phyloP scores from a whole-genome alignment of 306 rosid genomes.

The Vicia sativa region DNA sequence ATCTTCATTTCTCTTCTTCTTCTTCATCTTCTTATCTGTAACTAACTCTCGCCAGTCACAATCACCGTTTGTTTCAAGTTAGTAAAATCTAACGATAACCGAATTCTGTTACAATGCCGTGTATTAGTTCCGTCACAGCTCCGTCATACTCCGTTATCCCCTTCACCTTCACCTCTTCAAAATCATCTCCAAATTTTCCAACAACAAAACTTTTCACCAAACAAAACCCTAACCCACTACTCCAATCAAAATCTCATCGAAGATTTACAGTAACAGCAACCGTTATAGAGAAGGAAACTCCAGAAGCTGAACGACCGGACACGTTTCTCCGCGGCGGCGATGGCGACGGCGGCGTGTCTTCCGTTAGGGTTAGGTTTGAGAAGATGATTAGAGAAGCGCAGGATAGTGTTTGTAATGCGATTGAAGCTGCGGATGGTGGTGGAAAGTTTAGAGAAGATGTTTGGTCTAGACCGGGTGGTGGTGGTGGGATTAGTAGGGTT shows the following conservation, averaged over 20 bases:
- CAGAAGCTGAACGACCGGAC: slow-evolving; percentile 70
- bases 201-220: slow-evolving; percentile 2
- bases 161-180: slow-evolving; percentile 9
- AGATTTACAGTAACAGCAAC: slow-evolving; percentile 39
- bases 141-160: slow-evolving; percentile 39
- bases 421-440: slow-evolving; percentile 79
- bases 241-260: slow-evolving; percentile 6
- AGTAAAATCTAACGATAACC: background rate
- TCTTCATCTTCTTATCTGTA: background rate
- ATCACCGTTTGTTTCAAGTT: background rate
- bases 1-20: background rate
- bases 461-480: slow-evolving; percentile 98
- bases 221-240: background rate
- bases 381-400: slow-evolving; percentile 97
- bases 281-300: slow-evolving; percentile 80
- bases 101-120: slow-evolving; percentile 38
- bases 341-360: slow-evolving; percentile 36
- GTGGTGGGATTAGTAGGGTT: slow-evolving; percentile 97
- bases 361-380: slow-evolving; percentile 85
- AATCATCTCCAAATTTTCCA: slow-evolving; percentile 16
- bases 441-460: slow-evolving; percentile 87
- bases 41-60: background rate
- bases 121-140: slow-evolving; percentile 36
- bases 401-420: slow-evolving; percentile 76
- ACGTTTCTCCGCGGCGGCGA: slow-evolving; percentile 77